These are phyloP conservation scores for Setaria viridis DNA, from an alignment of 202 grass and related monocot species.

Conservation along the genomic window DNA sequence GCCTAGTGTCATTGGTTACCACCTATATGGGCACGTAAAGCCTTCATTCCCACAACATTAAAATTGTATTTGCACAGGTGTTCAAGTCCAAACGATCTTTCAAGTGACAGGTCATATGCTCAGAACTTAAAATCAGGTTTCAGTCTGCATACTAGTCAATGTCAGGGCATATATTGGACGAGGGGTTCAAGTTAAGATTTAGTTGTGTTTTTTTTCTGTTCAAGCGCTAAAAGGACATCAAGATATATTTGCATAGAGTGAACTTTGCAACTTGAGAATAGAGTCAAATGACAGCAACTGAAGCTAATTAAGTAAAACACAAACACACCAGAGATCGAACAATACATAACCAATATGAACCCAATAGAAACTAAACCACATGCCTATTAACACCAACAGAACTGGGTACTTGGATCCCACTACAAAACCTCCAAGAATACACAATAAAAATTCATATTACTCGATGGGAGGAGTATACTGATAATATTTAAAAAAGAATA, in stretches of 20 bases:
- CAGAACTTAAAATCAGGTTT: neutral
- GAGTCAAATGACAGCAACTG: neutral
- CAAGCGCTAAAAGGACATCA: neutral
- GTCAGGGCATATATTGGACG: neutral
- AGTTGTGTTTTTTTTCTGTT: neutral
- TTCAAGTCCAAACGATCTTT: neutral
- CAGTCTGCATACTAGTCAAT: slow-evolving; percentile 20
- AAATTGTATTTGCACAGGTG: neutral
- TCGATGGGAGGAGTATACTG: slow-evolving; percentile 23
- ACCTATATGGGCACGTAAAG: neutral
- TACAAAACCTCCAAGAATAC: neutral
- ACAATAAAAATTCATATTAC: neutral
- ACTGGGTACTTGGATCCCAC: neutral
- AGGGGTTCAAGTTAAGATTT: neutral
- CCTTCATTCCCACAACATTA: neutral
- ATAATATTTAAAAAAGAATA: slow-evolving; percentile 39
- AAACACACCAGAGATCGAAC: neutral
- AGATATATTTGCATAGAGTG: neutral
- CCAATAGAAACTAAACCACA: neutral
- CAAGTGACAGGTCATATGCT: neutral
- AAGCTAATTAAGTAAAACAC: neutral
- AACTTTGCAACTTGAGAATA: neutral
- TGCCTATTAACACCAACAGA: neutral
- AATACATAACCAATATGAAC: slow-evolving; percentile 3
- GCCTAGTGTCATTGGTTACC: neutral